phyloP scores from a whole-genome alignment of 1,139 yeast genomes.

The Eremothecium cymbalariae region DNA sequence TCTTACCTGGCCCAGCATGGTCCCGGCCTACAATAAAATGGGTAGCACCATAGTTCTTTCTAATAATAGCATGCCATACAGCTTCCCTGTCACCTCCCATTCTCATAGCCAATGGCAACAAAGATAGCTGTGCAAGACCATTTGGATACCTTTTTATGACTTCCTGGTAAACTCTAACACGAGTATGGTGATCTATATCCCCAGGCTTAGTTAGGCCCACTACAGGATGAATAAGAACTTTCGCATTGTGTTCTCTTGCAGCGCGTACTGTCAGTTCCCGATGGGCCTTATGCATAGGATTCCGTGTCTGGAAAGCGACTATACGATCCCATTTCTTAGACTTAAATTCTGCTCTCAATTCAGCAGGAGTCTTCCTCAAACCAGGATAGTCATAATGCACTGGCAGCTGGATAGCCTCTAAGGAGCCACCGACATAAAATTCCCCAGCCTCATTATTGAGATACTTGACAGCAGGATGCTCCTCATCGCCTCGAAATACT shows the following conservation, averaged over 20 bases:
- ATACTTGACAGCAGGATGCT: constrained; percentile 86
- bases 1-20: constrained; percentile 95
- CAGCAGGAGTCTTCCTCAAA: constrained; percentile 82
- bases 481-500: constrained; percentile 95
- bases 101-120: constrained; percentile 94
- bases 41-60: constrained; percentile 94
- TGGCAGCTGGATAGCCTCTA: constrained; percentile 79
- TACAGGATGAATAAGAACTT: constrained; percentile 88
- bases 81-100: constrained; percentile 99
- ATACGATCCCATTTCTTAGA: constrained; percentile 82
- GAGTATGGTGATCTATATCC: constrained; percentile 94
- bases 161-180: constrained; percentile 92
- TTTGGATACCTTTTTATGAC: constrained; percentile 86
- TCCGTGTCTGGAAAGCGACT: constrained; percentile 96
- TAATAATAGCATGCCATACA: constrained; percentile 94
- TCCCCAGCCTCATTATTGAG: constrained; percentile 71
- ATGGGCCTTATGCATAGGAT: constrained; percentile 98
- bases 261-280: constrained; percentile 94
- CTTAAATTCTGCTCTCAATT: constrained; percentile 74
- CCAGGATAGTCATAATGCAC: constrained; percentile 87
- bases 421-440: constrained; percentile 75
- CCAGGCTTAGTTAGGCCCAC: constrained; percentile 97
- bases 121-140: constrained; percentile 83
- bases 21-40: constrained; percentile 97
- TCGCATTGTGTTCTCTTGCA: constrained; percentile 69